Conservation (phyloP, 164 flowering plant genomes). For the Vitis rotundifolia region DNA sequence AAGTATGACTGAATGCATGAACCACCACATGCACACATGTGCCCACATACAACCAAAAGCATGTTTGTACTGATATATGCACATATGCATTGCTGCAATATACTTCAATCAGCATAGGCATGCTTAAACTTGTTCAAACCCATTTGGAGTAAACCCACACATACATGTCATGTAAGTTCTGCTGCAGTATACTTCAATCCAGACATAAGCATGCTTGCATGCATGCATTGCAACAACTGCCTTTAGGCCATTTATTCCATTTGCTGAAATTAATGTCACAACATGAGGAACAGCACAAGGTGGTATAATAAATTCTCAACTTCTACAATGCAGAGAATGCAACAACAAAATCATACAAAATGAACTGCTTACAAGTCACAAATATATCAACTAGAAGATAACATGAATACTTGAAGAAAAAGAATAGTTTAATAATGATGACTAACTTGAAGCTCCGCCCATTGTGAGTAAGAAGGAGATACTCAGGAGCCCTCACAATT, state of each 20-base stretch:
- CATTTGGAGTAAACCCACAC: too few relatives aligned
- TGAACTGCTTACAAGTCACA: neutral
- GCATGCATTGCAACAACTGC: neutral
- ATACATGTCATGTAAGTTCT: too few relatives aligned
- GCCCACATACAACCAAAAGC: neutral
- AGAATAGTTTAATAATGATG: slow-evolving; percentile 4
- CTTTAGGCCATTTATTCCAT: neutral
- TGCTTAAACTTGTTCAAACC: neutral
- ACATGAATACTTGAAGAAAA: neutral
- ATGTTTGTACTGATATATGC: neutral
- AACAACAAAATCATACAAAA: slow-evolving; percentile 1
- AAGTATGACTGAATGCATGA: too few relatives aligned
- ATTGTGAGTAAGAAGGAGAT: slow-evolving; percentile 88
- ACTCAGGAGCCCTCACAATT: slow-evolving; percentile 82
- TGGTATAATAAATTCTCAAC: neutral
- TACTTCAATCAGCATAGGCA: neutral
- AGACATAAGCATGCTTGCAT: neutral
- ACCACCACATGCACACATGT: neutral
- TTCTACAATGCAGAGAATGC: neutral
- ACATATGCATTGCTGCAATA: neutral
- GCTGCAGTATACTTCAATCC: too few relatives aligned
- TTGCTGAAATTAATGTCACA: neutral
- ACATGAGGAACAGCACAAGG: neutral
- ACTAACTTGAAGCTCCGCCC: slow-evolving; percentile 96
- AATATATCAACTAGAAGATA: neutral